These are phyloP conservation scores for Cryptosporidium viatorum DNA, from an alignment of 169 alveolate genomes.

Conservation along the genomic window DNA sequence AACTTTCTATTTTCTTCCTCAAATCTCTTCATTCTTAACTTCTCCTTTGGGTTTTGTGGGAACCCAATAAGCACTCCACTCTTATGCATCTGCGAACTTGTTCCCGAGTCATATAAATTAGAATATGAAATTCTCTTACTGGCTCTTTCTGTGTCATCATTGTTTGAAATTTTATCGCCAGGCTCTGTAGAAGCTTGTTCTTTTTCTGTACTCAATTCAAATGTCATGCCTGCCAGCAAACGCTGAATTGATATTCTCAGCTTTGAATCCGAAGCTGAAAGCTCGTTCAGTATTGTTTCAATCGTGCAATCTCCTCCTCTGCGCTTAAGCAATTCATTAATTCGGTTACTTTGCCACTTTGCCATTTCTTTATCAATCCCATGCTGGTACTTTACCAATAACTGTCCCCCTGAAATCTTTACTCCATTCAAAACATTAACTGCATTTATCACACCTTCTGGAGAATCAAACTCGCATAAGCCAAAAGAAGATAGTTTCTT, in stretches of 20 bases:
- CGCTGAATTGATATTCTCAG: slow-evolving; percentile 35
- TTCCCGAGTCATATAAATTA: not conserved
- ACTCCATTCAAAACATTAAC: slow-evolving; percentile 77
- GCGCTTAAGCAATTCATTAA: slow-evolving; percentile 40
- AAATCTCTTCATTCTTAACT: not conserved
- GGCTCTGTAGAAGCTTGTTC: not conserved
- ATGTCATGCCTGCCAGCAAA: slow-evolving; percentile 19
- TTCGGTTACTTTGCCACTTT: slow-evolving; percentile 65
- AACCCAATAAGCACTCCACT: not conserved
- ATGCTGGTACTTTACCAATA: slow-evolving; percentile 63
- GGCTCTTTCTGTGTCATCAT: not conserved
- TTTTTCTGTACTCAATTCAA: not conserved
- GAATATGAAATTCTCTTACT: not conserved
- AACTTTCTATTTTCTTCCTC: not conserved
- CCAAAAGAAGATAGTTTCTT: slow-evolving; percentile 80
- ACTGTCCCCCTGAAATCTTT: slow-evolving; percentile 31
- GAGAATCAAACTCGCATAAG: slow-evolving; percentile 81
- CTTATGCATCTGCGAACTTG: not conserved
- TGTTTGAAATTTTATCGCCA: not conserved
- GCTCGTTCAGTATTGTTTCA: slow-evolving; percentile 49
- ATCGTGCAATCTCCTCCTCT: slow-evolving; percentile 74
- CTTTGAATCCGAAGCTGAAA: slow-evolving; percentile 35
- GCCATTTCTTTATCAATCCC: slow-evolving; percentile 63
- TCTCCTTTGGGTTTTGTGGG: slow-evolving; percentile 33
- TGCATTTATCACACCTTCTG: slow-evolving; percentile 80